These are phyloP conservation scores for Ogataea glucozyma DNA, from an alignment of 805 yeast genomes.

Conservation along the genomic window DNA sequence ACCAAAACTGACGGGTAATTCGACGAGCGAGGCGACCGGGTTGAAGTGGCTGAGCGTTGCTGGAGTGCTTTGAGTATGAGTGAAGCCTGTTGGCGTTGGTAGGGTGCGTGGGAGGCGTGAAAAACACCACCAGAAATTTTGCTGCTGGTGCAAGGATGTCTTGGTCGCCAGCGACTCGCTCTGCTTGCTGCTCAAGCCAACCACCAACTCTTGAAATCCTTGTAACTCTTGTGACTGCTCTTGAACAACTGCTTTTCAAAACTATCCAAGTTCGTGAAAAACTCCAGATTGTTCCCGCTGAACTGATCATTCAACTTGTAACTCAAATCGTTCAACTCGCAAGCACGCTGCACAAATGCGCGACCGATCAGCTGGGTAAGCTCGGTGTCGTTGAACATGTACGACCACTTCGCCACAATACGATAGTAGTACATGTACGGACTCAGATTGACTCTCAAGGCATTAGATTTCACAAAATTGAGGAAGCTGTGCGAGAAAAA, in stretches of 20 bases:
- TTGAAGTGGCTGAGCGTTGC: no score
- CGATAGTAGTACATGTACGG: constrained; percentile 50
- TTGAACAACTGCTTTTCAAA: constrained; percentile 66
- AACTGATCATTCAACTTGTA: constrained; percentile 40
- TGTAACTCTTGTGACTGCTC: constrained; percentile 45
- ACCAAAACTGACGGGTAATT: no score
- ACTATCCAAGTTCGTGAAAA: constrained; percentile 70
- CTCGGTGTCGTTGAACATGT: constrained; percentile 65
- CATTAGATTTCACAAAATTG: constrained; percentile 77
- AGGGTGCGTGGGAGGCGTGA: no score
- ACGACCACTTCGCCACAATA: constrained; percentile 75
- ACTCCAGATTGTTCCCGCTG: constrained; percentile 37
- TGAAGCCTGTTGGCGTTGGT: no score
- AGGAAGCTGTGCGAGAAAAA: constrained; percentile 63
- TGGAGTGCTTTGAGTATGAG: no score
- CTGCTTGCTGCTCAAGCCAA: constrained; percentile 2
- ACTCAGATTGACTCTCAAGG: constrained; percentile 27
- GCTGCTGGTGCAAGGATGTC: neutral
- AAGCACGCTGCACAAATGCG: constrained; percentile 65
- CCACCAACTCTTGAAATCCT: constrained; percentile 32
- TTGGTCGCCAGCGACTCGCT: no score
- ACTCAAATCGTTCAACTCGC: constrained; percentile 69
- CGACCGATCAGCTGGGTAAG: constrained; percentile 47
- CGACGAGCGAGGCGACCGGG: no score
- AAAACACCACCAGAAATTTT: no score